Evolutionary conservation across 2,329 filamentous ascomycete species (phyloP), one percentile per base, ranked within the genome.

Genomic region (Aspergillus luchuensis): DNA sequence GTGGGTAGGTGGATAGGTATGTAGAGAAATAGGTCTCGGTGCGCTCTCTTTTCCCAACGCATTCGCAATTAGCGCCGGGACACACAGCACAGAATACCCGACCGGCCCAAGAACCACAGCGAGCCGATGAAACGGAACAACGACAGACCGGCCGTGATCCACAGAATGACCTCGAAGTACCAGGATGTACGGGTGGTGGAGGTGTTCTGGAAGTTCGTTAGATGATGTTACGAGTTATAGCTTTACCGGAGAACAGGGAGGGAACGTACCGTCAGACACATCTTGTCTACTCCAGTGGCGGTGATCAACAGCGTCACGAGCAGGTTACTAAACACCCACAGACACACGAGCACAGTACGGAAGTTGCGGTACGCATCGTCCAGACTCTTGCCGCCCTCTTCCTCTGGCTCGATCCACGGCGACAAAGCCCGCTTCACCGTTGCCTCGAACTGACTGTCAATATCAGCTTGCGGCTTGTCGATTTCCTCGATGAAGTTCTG

Each of bases 321-420:
- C 59, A 88, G 91, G 79, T 99, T 99, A 66, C 91, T 94, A 80
- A 98, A 97, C 69, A 99, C 89, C 95, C 95, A 99, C 15, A 88
- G 84, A 17, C 94, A 90, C 61, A 97, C 92, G 64, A 99, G 84
- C 72, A 92, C 91, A 23, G 95, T 99, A 84, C 95, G 87, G 93
- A 99, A 99, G 81, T 92, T 94, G 85, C 97, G 98, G 88, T 99
- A 99, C 23, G 92, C 96, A 77, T 99, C 95, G 72, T 99, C 94
- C 54, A 98, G 85, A n/a, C 91, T 91, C 82, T 95, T 96, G 78
- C 89, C 88, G 71, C 94, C 91, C 45, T 87, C 80, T 76, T 96
- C 91, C 58, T 88, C 86, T 3, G 86, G 89, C 57, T 91, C 83
- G 65, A 92, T 86, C 78, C 88, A 97, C 4, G 93, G 92, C 58